Conservation (phyloP, 495 filamentous ascomycete species). For the Podospora pseudoanserina region DNA sequence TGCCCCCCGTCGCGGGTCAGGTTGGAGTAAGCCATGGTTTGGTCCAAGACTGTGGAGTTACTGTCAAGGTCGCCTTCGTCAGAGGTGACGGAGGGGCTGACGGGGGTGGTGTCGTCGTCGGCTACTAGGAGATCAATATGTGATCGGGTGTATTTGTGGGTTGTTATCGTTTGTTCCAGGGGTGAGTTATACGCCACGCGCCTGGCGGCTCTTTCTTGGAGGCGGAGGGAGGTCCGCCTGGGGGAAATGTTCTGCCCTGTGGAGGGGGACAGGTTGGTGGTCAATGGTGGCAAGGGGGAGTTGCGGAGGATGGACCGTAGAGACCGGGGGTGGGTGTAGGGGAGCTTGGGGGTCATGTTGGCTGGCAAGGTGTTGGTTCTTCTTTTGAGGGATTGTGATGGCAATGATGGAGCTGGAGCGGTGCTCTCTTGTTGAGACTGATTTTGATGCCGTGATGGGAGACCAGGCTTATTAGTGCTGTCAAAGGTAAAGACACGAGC, state of each 20-base stretch:
- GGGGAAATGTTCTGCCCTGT: conserved; percentile 44
- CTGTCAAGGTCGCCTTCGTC: conserved; percentile 21
- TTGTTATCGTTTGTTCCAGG: conserved; percentile 53
- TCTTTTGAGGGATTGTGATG: conserved; percentile 32
- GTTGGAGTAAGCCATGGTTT: conserved; percentile 47
- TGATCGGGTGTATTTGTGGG: conserved; percentile 51
- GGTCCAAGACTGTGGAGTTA: conserved; percentile 36
- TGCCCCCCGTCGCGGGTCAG: conserved; percentile 50
- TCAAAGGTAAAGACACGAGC: conserved; percentile 41
- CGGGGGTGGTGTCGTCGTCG: conserved; percentile 47
- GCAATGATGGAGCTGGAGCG: conserved; percentile 17
- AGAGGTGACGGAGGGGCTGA: conserved; percentile 36
- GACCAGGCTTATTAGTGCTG: neutral
- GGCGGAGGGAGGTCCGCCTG: conserved; percentile 43
- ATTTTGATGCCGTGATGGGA: conserved; percentile 6
- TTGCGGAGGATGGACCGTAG: conserved; percentile 75
- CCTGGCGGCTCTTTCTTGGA: conserved; percentile 45
- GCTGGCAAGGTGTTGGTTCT: conserved; percentile 35
- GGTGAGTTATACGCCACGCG: conserved; percentile 55
- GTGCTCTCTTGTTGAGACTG: conserved; percentile 4
- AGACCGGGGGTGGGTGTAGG: conserved; percentile 63
- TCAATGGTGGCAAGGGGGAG: conserved; percentile 58
- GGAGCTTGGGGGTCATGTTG: conserved; percentile 30
- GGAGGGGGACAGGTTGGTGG: conserved; percentile 8
- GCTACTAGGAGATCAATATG: conserved; percentile 49